These are phyloP conservation scores for Pyrus bretschneideri DNA, from an alignment of 306 rosid genomes.

Conservation along the genomic window DNA sequence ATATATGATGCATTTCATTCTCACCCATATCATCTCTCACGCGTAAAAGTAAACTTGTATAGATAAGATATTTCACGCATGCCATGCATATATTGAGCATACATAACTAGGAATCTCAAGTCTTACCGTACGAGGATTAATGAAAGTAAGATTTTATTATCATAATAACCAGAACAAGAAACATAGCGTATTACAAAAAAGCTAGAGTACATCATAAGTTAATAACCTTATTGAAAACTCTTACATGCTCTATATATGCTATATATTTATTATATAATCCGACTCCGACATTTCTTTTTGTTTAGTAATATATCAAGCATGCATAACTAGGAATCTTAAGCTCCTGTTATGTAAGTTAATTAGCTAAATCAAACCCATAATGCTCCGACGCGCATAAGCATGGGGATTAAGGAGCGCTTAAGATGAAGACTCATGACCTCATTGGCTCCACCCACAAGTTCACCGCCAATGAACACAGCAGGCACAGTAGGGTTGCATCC, in stretches of 20 bases:
- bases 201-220: not conserved
- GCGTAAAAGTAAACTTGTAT: no score
- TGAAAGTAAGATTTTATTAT: not conserved
- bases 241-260: not conserved
- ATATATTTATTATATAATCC: not conserved
- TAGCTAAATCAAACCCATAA: constrained; percentile 57
- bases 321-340: not conserved
- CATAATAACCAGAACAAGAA: not conserved
- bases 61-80: no score
- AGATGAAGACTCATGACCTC: constrained; percentile 94
- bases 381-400: constrained; percentile 87
- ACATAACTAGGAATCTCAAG: not conserved
- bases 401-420: constrained; percentile 68
- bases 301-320: not conserved
- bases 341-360: not conserved
- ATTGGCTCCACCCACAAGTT: constrained; percentile 80
- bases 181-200: not conserved
- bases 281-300: not conserved
- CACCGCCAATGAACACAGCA: constrained; percentile 74
- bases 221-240: not conserved
- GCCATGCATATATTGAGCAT: no score
- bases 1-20: no score
- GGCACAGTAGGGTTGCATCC: constrained; percentile 80
- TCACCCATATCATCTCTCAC: no score
- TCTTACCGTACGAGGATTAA: not conserved